Evolutionary conservation across 2,329 filamentous ascomycete genomes (phyloP).

Genomic region (Cytospora chrysosperma): DNA sequence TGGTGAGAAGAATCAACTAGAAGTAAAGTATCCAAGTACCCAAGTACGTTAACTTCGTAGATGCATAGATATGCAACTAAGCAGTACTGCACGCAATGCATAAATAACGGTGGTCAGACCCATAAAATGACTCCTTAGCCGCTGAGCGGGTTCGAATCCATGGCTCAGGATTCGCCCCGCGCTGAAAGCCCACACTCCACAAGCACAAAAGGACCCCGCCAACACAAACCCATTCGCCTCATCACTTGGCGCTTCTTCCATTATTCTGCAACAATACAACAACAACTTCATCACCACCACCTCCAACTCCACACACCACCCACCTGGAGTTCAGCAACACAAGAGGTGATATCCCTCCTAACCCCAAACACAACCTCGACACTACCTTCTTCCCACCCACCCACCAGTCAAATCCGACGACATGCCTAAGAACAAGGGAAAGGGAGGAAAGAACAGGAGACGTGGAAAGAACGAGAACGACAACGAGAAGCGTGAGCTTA

Average conservation of each 20-base stretch:
- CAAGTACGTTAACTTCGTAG: no score
- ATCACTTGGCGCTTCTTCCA: constrained; percentile 13
- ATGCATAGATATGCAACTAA: constrained; percentile 14
- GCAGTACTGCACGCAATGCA: neutral
- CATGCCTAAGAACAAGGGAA: constrained; percentile 27
- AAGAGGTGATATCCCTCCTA: constrained; percentile 59
- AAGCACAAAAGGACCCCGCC: constrained; percentile 25
- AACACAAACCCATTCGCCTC: constrained; percentile 19
- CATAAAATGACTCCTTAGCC: constrained; percentile 11
- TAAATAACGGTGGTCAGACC: neutral
- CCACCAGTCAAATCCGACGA: neutral
- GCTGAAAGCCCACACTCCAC: constrained; percentile 15
- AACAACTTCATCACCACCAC: constrained; percentile 32
- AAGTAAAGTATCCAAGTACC: no score
- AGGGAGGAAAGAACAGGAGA: constrained; percentile 26
- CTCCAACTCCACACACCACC: neutral
- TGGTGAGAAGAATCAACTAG: neutral
- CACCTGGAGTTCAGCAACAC: neutral
- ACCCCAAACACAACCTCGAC: neutral
- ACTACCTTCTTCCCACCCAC: neutral
- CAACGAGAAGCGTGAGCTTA: constrained; percentile 79
- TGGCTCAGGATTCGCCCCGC: constrained; percentile 11
- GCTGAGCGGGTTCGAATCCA: neutral
- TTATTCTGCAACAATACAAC: constrained; percentile 1
- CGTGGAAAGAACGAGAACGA: constrained; percentile 73